phyloP scores from a whole-genome alignment of 2,329 filamentous ascomycete genomes.

The Nectriaceae sp. region DNA sequence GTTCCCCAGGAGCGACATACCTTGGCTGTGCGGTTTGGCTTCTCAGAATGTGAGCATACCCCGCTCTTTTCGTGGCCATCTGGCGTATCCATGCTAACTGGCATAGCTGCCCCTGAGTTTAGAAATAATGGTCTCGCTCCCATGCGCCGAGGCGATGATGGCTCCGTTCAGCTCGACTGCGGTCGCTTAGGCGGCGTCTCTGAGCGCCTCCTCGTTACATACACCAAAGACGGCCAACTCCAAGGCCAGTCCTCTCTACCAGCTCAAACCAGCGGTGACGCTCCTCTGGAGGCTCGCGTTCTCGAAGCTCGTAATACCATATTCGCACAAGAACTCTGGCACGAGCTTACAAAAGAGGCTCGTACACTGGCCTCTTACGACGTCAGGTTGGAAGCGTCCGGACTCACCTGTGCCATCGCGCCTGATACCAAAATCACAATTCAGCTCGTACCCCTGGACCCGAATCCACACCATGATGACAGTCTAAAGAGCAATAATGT shows the following conservation, averaged over 20 bases:
- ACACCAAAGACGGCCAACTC: conserved; percentile 58
- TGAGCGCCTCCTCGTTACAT: conserved; percentile 67
- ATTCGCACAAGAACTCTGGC: conserved; percentile 84
- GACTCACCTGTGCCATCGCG: conserved; percentile 58
- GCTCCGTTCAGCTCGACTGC: conserved; percentile 73
- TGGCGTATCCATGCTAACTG: conserved; percentile 26
- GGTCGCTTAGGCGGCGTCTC: conserved; percentile 52
- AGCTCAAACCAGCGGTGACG: conserved; percentile 54
- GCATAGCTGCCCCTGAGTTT: conserved; percentile 56
- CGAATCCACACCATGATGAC: conserved; percentile 32
- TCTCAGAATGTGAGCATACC: conserved; percentile 64
- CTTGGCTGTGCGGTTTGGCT: conserved; percentile 86
- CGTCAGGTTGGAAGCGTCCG: conserved; percentile 63
- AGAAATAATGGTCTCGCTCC: conserved; percentile 77
- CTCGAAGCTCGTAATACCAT: conserved; percentile 76
- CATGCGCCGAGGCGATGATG: conserved; percentile 72
- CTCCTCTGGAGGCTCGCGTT: conserved; percentile 64
- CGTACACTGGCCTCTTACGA: conserved; percentile 71
- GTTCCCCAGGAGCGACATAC: conserved; percentile 72
- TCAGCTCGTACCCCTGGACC: conserved; percentile 65
- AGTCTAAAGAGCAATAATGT: conserved; percentile 47
- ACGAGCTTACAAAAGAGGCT: conserved; percentile 83
- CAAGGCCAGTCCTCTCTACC: conserved; percentile 59
- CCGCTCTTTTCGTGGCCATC: background rate
- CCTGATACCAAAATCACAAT: conserved; percentile 59